Conservation (phyloP, 2,329 filamentous ascomycete genomes). For the Fusarium verticillioides region DNA sequence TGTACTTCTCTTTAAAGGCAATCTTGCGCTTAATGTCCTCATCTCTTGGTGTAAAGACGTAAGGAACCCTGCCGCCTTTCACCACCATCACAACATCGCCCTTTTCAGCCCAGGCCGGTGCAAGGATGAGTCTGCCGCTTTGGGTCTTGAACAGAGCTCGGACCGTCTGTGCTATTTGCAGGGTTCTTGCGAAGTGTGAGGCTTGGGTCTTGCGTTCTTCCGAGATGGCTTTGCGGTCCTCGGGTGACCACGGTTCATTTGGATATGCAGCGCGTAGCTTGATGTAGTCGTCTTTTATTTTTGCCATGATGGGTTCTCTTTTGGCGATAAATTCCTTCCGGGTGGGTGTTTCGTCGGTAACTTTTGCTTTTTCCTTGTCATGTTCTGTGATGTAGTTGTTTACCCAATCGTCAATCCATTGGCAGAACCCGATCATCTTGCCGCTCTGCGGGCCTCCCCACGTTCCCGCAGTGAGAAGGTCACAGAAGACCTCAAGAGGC, state of each 20-base stretch:
- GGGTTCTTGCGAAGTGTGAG: neutral
- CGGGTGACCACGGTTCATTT: neutral
- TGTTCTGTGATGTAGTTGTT: neutral
- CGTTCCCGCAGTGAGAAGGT: neutral
- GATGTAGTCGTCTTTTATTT: neutral
- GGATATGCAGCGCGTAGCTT: neutral
- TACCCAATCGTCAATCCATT: neutral
- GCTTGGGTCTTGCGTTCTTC: neutral
- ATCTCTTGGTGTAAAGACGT: neutral
- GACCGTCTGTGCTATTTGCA: neutral
- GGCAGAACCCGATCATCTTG: neutral
- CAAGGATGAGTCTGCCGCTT: neutral
- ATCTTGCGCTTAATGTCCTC: neutral
- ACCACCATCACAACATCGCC: neutral
- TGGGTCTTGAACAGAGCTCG: neutral
- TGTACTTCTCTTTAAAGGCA: neutral
- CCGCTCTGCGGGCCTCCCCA: fast-evolving
- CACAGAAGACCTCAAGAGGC: neutral
- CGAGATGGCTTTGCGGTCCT: neutral
- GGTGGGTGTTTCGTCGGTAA: fast-evolving
- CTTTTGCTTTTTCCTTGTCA: neutral
- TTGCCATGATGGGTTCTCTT: neutral
- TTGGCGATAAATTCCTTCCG: neutral
- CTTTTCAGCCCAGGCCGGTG: neutral
- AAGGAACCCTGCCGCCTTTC: neutral